Conservation (phyloP, 2,329 filamentous ascomycete species). For the Neurospora crassa region DNA sequence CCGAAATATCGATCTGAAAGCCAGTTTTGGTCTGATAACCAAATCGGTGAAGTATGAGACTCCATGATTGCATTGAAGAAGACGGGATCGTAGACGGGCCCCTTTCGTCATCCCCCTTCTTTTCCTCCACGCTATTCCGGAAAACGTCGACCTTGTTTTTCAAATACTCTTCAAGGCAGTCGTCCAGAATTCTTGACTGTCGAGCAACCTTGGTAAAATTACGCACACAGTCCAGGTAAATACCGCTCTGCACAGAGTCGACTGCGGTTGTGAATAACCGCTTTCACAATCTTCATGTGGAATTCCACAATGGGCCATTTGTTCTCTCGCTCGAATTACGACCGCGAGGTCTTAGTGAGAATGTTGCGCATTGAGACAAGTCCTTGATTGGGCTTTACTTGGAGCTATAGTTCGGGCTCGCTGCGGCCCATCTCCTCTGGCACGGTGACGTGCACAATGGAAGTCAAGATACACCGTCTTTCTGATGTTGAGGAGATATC, state of each 20-base stretch:
- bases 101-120: conserved; percentile 27
- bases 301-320: background rate
- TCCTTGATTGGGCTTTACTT: conserved; percentile 28
- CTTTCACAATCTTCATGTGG: background rate
- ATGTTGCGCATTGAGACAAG: background rate
- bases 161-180: conserved; percentile 90
- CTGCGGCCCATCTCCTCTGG: conserved; percentile 12
- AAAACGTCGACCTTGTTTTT: conserved; percentile 88
- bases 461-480: too few species aligned
- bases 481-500: too few species aligned
- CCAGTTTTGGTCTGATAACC: background rate
- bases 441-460: too few species aligned
- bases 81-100: conserved; percentile 4
- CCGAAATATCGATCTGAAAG: background rate
- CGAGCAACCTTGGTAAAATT: too few species aligned
- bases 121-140: conserved; percentile 54
- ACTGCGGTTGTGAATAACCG: background rate
- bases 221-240: too few species aligned
- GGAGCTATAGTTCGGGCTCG: conserved; percentile 36
- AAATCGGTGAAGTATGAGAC: background rate
- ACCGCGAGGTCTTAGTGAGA: background rate
- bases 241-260: background rate
- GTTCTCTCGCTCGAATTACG: background rate
- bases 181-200: conserved; percentile 47
- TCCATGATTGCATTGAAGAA: too few species aligned